Conservation (phyloP, 176 grass and related monocot genomes). For the Cenchrus americanus region DNA sequence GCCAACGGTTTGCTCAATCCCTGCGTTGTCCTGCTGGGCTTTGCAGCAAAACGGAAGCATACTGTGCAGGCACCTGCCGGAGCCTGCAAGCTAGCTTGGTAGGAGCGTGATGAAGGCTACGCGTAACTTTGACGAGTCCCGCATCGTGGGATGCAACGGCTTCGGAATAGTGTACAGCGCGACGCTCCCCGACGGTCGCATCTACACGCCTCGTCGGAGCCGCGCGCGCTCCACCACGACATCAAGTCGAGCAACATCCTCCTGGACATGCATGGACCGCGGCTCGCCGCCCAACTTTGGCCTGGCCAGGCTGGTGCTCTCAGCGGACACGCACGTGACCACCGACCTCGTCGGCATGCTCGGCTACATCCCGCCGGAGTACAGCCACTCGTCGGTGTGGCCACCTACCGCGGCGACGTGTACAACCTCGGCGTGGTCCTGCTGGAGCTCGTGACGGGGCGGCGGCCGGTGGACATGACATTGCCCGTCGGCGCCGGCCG, state of each 20-base stretch:
- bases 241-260: slow-evolving; percentile 91
- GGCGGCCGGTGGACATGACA: slow-evolving; percentile 55
- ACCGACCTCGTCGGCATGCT: slow-evolving; percentile 72
- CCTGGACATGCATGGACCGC: slow-evolving; percentile 58
- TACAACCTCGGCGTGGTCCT: slow-evolving; percentile 84
- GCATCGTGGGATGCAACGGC: slow-evolving; percentile 53
- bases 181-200: slow-evolving; percentile 46
- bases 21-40: too few species aligned
- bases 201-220: slow-evolving; percentile 65
- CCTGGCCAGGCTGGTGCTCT: slow-evolving; percentile 44
- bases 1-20: too few species aligned
- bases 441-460: slow-evolving; percentile 66
- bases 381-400: slow-evolving; percentile 35
- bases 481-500: slow-evolving; percentile 5
- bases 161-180: slow-evolving; percentile 67
- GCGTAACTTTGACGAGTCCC: slow-evolving; percentile 49
- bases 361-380: slow-evolving; percentile 84
- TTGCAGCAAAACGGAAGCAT: too few species aligned
- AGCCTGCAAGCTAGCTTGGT: too few species aligned
- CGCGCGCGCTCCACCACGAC: slow-evolving; percentile 73
- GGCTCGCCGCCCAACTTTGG: slow-evolving; percentile 82
- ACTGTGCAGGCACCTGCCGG: too few species aligned
- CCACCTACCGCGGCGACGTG: slow-evolving; percentile 64
- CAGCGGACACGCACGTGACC: slow-evolving; percentile 59
- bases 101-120: slow-evolving; percentile 53